phyloP scores from a whole-genome alignment of 2,329 filamentous ascomycete genomes.

The Xylaria arbuscula region DNA sequence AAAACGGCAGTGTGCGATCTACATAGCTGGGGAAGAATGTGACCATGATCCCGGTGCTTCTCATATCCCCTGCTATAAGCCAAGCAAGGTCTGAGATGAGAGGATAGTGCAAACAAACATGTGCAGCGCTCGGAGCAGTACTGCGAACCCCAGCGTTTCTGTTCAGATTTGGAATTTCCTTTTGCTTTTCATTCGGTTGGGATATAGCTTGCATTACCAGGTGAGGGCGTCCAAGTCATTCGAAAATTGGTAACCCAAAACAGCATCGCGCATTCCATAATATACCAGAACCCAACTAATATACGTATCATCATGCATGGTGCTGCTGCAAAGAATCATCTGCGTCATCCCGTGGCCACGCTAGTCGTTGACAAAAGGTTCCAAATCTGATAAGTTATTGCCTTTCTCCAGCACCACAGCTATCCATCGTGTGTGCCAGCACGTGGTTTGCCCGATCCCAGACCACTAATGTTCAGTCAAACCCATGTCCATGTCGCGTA shows the following conservation, averaged over 20 bases:
- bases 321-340: slow-evolving; percentile 39
- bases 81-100: slow-evolving; percentile 10
- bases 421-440: slow-evolving; percentile 26
- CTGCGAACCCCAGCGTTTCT: slow-evolving; percentile 4
- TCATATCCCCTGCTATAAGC: slow-evolving; percentile 9
- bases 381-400: slow-evolving; percentile 26
- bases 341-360: slow-evolving; percentile 35
- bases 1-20: slow-evolving; percentile 34
- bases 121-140: slow-evolving; percentile 1
- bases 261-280: slow-evolving; percentile 20
- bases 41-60: slow-evolving; percentile 16
- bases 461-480: slow-evolving; percentile 38
- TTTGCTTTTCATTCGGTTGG: slow-evolving; percentile 37
- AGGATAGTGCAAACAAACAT: background rate
- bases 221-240: slow-evolving; percentile 44
- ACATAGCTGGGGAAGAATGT: slow-evolving; percentile 21
- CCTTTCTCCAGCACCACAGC: slow-evolving; percentile 26
- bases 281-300: slow-evolving; percentile 21
- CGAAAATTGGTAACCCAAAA: slow-evolving; percentile 33
- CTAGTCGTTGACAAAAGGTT: slow-evolving; percentile 28
- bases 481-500: slow-evolving; percentile 42
- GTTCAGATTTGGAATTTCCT: slow-evolving; percentile 43
- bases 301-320: slow-evolving; percentile 35
- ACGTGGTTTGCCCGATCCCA: slow-evolving; percentile 35
- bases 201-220: slow-evolving; percentile 36